Percentiles rank a stretch among this genome's conserved stretches.
Conservation (phyloP, 441 rosid species). For the Eruca vesicaria region DNA sequence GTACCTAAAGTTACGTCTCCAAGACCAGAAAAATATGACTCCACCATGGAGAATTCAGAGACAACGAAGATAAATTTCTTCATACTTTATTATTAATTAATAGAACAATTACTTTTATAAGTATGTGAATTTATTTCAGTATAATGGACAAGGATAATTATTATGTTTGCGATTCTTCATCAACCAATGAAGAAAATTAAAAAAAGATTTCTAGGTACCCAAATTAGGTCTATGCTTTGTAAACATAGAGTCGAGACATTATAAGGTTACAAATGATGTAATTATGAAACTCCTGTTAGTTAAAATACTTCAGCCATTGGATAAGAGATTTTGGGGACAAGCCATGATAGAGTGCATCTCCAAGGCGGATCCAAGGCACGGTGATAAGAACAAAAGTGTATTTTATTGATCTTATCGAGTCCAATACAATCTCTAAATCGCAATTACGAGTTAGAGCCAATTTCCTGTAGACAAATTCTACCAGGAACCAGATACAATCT, state of each 20-base stretch:
- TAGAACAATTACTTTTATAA: not conserved
- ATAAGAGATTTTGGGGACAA: too few species aligned
- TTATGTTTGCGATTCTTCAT: too few species aligned
- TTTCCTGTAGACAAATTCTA: too few species aligned
- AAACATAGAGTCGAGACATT: not conserved
- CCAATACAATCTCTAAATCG: too few species aligned
- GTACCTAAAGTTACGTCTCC: conserved; percentile 40
- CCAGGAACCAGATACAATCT: too few species aligned
- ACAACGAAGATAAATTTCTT: conserved; percentile 9
- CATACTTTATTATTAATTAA: not conserved
- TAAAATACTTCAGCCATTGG: too few species aligned
- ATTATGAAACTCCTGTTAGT: not conserved
- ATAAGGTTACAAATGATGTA: not conserved
- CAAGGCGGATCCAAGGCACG: too few species aligned
- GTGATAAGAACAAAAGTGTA: too few species aligned
- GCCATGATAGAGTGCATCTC: too few species aligned
- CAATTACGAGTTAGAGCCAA: too few species aligned
- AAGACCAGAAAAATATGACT: conserved; percentile 36
- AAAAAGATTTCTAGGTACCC: not conserved
- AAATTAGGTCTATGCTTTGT: not conserved
- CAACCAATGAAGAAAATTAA: not conserved
- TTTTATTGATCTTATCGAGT: too few species aligned
- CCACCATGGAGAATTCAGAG: conserved; percentile 35
- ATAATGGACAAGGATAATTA: not conserved
- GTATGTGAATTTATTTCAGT: not conserved